A percentile compares a stretch with the other conserved stretches of the same genome.
These are phyloP conservation scores for Phaeoacremonium minimum DNA, from an alignment of 2,329 filamentous ascomycete genomes.

Conservation along the genomic window DNA sequence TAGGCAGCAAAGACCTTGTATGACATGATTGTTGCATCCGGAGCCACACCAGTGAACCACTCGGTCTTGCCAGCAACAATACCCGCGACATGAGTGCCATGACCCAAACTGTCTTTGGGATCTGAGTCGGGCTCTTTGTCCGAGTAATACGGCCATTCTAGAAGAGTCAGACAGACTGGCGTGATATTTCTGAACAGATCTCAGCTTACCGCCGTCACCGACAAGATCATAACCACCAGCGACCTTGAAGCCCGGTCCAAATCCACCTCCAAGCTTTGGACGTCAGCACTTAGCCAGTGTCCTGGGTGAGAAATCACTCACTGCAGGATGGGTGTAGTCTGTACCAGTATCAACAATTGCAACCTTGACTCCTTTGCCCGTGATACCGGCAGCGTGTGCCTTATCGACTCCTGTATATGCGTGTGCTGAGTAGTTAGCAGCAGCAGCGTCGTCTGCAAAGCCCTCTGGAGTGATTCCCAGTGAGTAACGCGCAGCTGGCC, in stretches of 20 bases:
- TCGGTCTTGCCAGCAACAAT: constrained; percentile 17
- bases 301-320: not conserved
- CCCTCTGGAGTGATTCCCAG: no score
- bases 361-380: constrained; percentile 11
- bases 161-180: not conserved
- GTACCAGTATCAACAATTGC: constrained; percentile 11
- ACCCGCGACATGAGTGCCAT: constrained; percentile 19
- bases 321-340: constrained; percentile 10
- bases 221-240: constrained; percentile 14
- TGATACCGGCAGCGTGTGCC: constrained; percentile 10
- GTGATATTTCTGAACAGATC: not conserved
- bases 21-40: constrained; percentile 12
- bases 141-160: not conserved
- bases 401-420: constrained; percentile 12
- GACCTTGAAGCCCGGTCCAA: constrained; percentile 16
- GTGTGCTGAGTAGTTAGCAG: constrained; percentile 5
- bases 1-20: constrained; percentile 19
- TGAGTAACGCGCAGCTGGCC: not conserved
- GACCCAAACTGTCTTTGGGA: constrained; percentile 14
- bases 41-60: constrained; percentile 16
- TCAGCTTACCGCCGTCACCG: constrained; percentile 2
- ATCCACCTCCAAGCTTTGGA: constrained; percentile 20
- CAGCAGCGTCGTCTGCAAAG: constrained; percentile 1
- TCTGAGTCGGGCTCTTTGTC: constrained; percentile 13
- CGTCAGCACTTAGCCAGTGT: not conserved